phyloP scores from a whole-genome alignment of 2,329 filamentous ascomycete genomes.

The Capronia americana region DNA sequence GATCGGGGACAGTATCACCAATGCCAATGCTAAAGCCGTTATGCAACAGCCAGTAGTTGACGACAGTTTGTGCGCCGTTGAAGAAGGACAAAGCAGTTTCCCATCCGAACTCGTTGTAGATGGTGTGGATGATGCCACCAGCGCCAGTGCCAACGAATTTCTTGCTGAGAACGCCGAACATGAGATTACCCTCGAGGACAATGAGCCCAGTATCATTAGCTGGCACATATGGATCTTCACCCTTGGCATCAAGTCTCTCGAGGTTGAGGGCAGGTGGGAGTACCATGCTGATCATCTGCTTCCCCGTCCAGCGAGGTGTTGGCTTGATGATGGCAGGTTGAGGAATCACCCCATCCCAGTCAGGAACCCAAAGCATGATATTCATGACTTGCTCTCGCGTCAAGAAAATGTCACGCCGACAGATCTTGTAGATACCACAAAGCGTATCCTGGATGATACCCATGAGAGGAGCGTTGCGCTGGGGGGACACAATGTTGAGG shows the following conservation, averaged over 20 bases:
- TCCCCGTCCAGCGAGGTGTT: conserved; percentile 92
- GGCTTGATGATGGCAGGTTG: conserved; percentile 94
- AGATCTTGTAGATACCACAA: conserved; percentile 96
- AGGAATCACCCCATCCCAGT: conserved; percentile 95
- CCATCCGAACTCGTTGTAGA: conserved; percentile 92
- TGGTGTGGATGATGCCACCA: conserved; percentile 91
- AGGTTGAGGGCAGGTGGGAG: conserved; percentile 86
- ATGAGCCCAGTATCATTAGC: conserved; percentile 78
- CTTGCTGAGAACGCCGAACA: conserved; percentile 91
- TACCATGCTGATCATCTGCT: conserved; percentile 94
- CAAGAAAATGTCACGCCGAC: conserved; percentile 87
- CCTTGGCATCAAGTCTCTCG: conserved; percentile 65
- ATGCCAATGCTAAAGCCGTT: conserved; percentile 98
- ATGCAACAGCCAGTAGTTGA: conserved; percentile 97
- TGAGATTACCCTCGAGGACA: conserved; percentile 83
- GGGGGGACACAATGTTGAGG: conserved; percentile 95
- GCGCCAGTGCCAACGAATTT: conserved; percentile 89
- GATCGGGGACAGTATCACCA: conserved; percentile 94
- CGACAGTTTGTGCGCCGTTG: conserved; percentile 90
- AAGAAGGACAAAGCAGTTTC: conserved; percentile 91
- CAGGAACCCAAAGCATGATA: conserved; percentile 93
- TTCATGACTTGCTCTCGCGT: conserved; percentile 94
- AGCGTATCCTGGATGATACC: conserved; percentile 99
- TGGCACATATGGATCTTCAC: conserved; percentile 65
- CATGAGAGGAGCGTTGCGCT: conserved; percentile 97